These are phyloP conservation scores for Strigomonas culicis DNA, from an alignment of 208 protist species.

Conservation along the genomic window DNA sequence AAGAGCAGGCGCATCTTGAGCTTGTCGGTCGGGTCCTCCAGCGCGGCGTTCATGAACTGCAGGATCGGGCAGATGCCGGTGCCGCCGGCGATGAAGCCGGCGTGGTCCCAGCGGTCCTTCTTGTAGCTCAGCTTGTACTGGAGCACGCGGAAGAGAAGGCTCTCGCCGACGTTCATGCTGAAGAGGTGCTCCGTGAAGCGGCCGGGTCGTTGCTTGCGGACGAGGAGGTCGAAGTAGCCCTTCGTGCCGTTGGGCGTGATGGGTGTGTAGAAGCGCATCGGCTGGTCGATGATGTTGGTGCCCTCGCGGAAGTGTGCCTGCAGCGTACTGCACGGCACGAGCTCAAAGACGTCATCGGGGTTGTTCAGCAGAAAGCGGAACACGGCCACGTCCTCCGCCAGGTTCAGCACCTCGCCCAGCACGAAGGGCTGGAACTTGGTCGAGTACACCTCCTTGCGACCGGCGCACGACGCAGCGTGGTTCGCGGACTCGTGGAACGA, in stretches of 20 bases:
- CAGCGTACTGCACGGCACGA: slow-evolving; percentile 76
- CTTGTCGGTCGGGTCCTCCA: slow-evolving; percentile 75
- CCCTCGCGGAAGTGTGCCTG: slow-evolving; percentile 83
- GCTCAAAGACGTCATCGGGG: slow-evolving; percentile 59
- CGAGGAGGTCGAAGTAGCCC: slow-evolving; percentile 88
- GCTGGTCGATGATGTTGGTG: slow-evolving; percentile 73
- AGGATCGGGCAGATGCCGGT: slow-evolving; percentile 92
- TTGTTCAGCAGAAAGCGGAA: slow-evolving; percentile 84
- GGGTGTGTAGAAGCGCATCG: slow-evolving; percentile 90
- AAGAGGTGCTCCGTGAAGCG: slow-evolving; percentile 85
- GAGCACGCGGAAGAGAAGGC: slow-evolving; percentile 68
- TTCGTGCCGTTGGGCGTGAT: slow-evolving; percentile 83
- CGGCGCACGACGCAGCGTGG: slow-evolving; percentile 34
- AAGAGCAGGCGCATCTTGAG: slow-evolving; percentile 86
- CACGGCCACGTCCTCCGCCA: slow-evolving; percentile 82
- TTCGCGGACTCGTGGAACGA: slow-evolving; percentile 40
- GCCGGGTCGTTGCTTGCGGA: slow-evolving; percentile 79
- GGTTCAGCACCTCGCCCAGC: slow-evolving; percentile 81
- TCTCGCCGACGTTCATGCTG: slow-evolving; percentile 80
- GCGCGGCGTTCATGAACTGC: slow-evolving; percentile 86
- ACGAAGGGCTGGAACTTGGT: slow-evolving; percentile 76
- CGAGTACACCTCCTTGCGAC: slow-evolving; percentile 40
- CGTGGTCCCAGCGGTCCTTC: slow-evolving; percentile 70
- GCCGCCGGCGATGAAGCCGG: slow-evolving; percentile 89
- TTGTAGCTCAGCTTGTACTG: slow-evolving; percentile 84